Percentiles rank a stretch among this genome's conserved stretches.
Conservation (phyloP, 23 red algal genomes). For the Gracilaria domingensis region DNA sequence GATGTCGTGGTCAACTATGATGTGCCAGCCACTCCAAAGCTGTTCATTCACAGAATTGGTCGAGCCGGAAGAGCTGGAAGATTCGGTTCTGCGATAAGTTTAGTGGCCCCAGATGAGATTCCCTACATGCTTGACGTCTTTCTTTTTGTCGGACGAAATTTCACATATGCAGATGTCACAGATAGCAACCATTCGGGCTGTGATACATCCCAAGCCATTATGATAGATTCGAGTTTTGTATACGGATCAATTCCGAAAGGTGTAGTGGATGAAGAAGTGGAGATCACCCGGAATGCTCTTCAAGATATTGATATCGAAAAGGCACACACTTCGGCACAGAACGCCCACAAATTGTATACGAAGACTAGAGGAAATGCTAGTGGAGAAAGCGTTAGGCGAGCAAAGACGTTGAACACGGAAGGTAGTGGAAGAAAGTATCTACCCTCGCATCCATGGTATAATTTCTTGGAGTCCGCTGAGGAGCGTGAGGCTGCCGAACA, state of each 20-base stretch:
- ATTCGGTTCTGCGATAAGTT: slow-evolving; percentile 66
- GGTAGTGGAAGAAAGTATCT: slow-evolving; percentile 43
- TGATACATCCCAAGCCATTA: slow-evolving; percentile 31
- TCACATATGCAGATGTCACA: slow-evolving; percentile 20
- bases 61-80: slow-evolving; percentile 83
- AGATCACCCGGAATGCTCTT: slow-evolving; percentile 31
- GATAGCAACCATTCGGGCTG: neutral
- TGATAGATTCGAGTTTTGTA: slow-evolving; percentile 60
- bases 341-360: slow-evolving; percentile 81
- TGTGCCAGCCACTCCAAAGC: slow-evolving; percentile 88
- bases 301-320: slow-evolving; percentile 60
- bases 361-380: slow-evolving; percentile 82
- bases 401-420: slow-evolving; percentile 53
- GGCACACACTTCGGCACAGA: slow-evolving; percentile 50
- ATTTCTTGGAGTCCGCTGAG: slow-evolving; percentile 38
- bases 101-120: slow-evolving; percentile 89
- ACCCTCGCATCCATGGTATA: slow-evolving; percentile 79
- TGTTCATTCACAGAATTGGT: slow-evolving; percentile 96
- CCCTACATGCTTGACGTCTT: slow-evolving; percentile 88
- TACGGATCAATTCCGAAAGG: slow-evolving; percentile 70
- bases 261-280: slow-evolving; percentile 74
- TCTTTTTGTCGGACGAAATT: slow-evolving; percentile 66
- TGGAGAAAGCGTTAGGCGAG: slow-evolving; percentile 69
- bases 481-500: slow-evolving; percentile 45
- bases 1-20: slow-evolving; percentile 96